Evolutionary conservation across 2,329 filamentous ascomycete species (phyloP).

Genomic region (Hypoxylon sp.): DNA sequence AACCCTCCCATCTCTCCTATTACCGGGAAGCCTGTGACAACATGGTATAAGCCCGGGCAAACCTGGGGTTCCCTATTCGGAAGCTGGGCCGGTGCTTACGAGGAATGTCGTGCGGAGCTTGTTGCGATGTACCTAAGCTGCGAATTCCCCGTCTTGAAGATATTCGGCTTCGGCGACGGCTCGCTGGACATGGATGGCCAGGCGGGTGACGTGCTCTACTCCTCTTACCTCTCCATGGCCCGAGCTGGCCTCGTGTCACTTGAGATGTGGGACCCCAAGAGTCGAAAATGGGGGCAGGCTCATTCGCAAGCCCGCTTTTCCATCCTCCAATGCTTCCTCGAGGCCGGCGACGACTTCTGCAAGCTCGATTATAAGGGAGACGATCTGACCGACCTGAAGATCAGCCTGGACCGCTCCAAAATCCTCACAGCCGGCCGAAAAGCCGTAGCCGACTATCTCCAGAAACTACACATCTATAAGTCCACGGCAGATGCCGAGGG

Average conservation of each 20-base stretch:
- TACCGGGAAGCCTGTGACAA: conserved; percentile 79
- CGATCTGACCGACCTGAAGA: conserved; percentile 82
- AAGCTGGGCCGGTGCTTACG: conserved; percentile 86
- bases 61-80: conserved; percentile 96
- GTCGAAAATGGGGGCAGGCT: conserved; percentile 89
- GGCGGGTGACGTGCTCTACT: conserved; percentile 88
- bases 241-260: conserved; percentile 88
- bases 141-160: conserved; percentile 87
- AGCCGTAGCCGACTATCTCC: conserved; percentile 85
- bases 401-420: conserved; percentile 85
- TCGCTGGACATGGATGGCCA: conserved; percentile 76
- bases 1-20: conserved; percentile 86
- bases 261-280: conserved; percentile 95
- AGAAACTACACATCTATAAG: conserved; percentile 94
- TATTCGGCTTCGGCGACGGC: conserved; percentile 91
- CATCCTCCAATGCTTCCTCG: conserved; percentile 84
- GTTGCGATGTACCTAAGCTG: conserved; percentile 91
- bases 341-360: conserved; percentile 88
- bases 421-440: conserved; percentile 85
- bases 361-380: conserved; percentile 79
- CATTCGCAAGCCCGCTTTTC: conserved; percentile 93
- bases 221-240: conserved; percentile 92
- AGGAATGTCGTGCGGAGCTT: conserved; percentile 94
- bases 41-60: conserved; percentile 94
- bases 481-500: conserved; percentile 83